Evolutionary conservation across 768 basidiomycete species (phyloP).

Genomic region (Tulasnella sp.): DNA sequence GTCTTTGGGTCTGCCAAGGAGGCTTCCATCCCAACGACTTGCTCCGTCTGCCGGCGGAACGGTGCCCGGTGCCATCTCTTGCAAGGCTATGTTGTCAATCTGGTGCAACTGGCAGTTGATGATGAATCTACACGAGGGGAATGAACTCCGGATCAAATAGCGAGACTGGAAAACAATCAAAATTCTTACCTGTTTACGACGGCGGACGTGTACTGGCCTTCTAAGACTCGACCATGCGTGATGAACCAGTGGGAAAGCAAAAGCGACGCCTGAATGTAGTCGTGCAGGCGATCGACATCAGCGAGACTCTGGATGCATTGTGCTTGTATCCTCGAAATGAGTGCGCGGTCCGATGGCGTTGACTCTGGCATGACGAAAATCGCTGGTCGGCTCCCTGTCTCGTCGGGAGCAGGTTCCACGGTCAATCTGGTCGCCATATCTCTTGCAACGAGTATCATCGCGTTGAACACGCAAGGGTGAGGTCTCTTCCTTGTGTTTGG

Average conservation of each 20-base stretch:
- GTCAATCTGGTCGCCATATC: background rate
- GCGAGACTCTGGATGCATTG: background rate
- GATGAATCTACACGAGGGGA: background rate
- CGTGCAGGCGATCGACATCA: conserved; percentile 16
- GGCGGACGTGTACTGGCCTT: conserved; percentile 17
- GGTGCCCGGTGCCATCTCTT: background rate
- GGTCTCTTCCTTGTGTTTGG: background rate
- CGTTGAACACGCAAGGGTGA: background rate
- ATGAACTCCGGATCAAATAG: background rate
- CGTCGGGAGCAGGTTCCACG: background rate
- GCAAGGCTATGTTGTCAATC: background rate
- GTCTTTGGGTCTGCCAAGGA: conserved; percentile 13
- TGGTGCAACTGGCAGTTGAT: conserved; percentile 20
- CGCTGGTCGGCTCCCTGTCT: background rate
- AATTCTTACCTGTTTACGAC: background rate
- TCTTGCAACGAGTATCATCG: background rate
- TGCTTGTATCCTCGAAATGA: background rate
- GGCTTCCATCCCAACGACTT: conserved; percentile 14
- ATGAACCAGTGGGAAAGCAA: conserved; percentile 24
- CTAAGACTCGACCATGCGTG: conserved; percentile 18
- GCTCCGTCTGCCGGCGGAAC: background rate
- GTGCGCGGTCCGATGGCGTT: background rate
- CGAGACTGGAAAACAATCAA: background rate
- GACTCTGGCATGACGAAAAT: background rate
- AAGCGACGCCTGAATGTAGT: conserved; percentile 27